A percentile compares a stretch with the other conserved stretches of the same genome.
phyloP scores from a whole-genome alignment of 768 basidiomycete species.

The Naematelia aurantialba region DNA sequence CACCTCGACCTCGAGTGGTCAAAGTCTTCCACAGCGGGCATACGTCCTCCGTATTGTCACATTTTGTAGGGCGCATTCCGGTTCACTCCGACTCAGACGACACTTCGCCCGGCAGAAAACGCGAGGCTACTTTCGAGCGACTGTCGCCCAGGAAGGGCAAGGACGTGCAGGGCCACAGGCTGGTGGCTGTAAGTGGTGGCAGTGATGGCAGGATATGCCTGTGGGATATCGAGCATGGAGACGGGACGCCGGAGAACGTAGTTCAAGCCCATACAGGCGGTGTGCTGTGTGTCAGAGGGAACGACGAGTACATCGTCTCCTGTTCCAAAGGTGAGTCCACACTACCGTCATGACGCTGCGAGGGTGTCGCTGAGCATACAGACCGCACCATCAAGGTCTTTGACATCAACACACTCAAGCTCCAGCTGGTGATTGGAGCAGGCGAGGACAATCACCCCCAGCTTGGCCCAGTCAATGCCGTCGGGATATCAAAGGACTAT shows the following conservation, averaged over 20 bases:
- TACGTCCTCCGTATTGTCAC: constrained; percentile 39
- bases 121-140: neutral
- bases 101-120: constrained; percentile 1
- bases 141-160: constrained; percentile 2
- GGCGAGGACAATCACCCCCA: constrained; percentile 18
- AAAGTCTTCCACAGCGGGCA: constrained; percentile 46
- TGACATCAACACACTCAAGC: constrained; percentile 36
- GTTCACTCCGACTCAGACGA: neutral
- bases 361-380: constrained; percentile 10
- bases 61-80: constrained; percentile 14
- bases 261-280: constrained; percentile 38
- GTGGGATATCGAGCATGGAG: constrained; percentile 42
- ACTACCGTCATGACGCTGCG: neutral
- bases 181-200: constrained; percentile 41
- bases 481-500: constrained; percentile 39
- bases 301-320: constrained; percentile 43
- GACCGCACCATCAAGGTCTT: constrained; percentile 46
- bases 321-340: constrained; percentile 44
- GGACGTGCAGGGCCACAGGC: neutral
- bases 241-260: constrained; percentile 28
- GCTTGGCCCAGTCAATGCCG: constrained; percentile 42
- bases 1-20: constrained; percentile 32
- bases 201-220: constrained; percentile 45
- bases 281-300: constrained; percentile 43
- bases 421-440: constrained; percentile 33